Base-by-base conservation (phyloP, 2,329 filamentous ascomycete genomes). In the Lasiodiplodia sp. region DNA sequence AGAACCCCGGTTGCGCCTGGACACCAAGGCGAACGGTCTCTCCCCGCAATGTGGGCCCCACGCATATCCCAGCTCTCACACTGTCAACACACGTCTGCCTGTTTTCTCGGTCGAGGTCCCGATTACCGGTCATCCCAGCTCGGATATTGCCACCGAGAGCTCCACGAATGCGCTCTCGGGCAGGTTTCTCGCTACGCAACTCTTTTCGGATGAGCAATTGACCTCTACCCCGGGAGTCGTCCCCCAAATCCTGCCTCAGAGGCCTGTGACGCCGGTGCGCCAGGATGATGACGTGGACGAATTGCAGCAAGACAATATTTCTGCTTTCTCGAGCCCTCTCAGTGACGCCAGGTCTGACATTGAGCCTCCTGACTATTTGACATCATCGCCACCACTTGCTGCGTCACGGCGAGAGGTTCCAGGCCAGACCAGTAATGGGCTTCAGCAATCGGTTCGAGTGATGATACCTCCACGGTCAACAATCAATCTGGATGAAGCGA, bases 331-430 rank as follows among this genome's bases (percentile, higher is more conserved):
- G 34, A 66, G 63, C n/a, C 63, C 63, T n/a, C 51, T 66, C 23
- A 66, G 63, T 47, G 63, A 68, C 4, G 66, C 37, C 5, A 60
- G 66, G 14, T 63, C 57, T n/a, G 56, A 68, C 16, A 53, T 62
- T 7, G 53, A 49, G 16, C 56, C n/a, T 37, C 23, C 57, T 16
- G 57, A 68, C 12, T 52, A 51, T 18, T 18, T 49, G 23, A 37
- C 34, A 34, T 68, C 66, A 4, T 57, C 66, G 6, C 57, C 57
- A 18, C 55, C 58, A 28, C 18, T n/a, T 18, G 4, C 18, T 25
- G 18, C 28, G 3, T 25, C 8, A 5, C 12, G 28, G 38, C 16
- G 14, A 31, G 52, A 67, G 4, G 3, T 25, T 3, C 28, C 18
- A 34, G 18, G 49, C 7, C 18, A 38, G 12, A 16, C 16, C 11